These are phyloP conservation scores for Aspergillus asperescens DNA, from an alignment of 495 filamentous ascomycete genomes.

Conservation along the genomic window DNA sequence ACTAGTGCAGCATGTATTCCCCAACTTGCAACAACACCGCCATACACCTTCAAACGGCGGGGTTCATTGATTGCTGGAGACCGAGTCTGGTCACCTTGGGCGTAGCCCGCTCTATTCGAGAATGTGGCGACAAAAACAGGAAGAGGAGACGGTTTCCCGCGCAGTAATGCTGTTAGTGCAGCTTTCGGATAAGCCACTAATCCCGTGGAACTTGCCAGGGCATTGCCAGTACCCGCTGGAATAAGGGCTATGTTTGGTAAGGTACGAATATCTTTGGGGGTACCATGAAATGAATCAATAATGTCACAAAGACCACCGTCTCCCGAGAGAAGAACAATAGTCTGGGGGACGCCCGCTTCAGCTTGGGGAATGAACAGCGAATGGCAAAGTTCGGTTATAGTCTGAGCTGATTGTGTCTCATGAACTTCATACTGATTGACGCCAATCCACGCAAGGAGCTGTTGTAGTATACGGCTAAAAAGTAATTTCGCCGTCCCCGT, in stretches of 20 bases:
- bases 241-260: constrained; percentile 59
- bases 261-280: constrained; percentile 3
- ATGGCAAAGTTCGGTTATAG: constrained; percentile 56
- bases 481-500: constrained; percentile 54
- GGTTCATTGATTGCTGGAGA: constrained; percentile 19
- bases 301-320: constrained; percentile 81
- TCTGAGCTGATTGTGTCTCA: constrained; percentile 52
- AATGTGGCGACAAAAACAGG: constrained; percentile 57
- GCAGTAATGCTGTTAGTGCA: constrained; percentile 38
- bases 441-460: constrained; percentile 48
- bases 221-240: constrained; percentile 84
- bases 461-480: constrained; percentile 52
- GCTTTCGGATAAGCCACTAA: constrained; percentile 25
- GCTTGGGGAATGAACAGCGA: constrained; percentile 44
- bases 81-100: constrained; percentile 32
- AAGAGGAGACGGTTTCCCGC: constrained; percentile 44
- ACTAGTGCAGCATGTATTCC: constrained; percentile 84
- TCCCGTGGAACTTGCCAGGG: constrained; percentile 65
- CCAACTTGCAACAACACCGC: constrained; percentile 82
- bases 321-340: constrained; percentile 72
- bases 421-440: constrained; percentile 44
- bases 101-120: constrained; percentile 52
- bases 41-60: constrained; percentile 44
- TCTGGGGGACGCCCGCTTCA: constrained; percentile 44
- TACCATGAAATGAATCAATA: constrained; percentile 56